phyloP scores from a whole-genome alignment of 352 stramenopile species.

The Phytophthora lateralis region DNA sequence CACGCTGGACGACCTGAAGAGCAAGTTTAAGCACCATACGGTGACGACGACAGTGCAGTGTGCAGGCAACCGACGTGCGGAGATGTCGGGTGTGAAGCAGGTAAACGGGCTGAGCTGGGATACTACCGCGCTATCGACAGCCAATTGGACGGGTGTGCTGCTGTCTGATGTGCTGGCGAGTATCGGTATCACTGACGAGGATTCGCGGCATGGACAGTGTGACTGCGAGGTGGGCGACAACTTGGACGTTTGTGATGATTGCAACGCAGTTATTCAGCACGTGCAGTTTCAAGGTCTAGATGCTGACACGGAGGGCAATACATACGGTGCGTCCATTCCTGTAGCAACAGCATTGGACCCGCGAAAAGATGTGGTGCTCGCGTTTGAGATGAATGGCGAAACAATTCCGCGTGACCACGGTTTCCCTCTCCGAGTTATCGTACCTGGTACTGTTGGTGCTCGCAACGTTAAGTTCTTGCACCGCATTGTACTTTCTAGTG shows the following conservation, averaged over 20 bases:
- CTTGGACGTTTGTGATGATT: slow-evolving; percentile 60
- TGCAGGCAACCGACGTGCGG: slow-evolving; percentile 94
- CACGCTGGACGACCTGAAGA: slow-evolving; percentile 91
- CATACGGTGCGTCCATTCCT: slow-evolving; percentile 91
- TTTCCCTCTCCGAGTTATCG: slow-evolving; percentile 95
- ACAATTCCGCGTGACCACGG: slow-evolving; percentile 95
- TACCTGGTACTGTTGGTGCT: slow-evolving; percentile 94
- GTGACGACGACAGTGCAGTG: slow-evolving; percentile 97
- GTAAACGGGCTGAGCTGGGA: slow-evolving; percentile 89
- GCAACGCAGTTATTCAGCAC: slow-evolving; percentile 78
- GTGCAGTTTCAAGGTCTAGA: slow-evolving; percentile 88
- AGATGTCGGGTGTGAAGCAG: slow-evolving; percentile 93
- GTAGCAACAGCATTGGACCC: slow-evolving; percentile 94
- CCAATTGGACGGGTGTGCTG: slow-evolving; percentile 94
- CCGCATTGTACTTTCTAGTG: slow-evolving; percentile 84
- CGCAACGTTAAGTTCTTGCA: slow-evolving; percentile 98
- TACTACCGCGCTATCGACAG: slow-evolving; percentile 92
- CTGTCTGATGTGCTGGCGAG: slow-evolving; percentile 93
- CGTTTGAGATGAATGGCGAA: slow-evolving; percentile 98
- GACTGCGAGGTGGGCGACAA: slow-evolving; percentile 64
- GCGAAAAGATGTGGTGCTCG: slow-evolving; percentile 96
- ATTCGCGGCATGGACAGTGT: slow-evolving; percentile 51
- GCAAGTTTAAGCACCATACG: slow-evolving; percentile 91
- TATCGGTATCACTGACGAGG: slow-evolving; percentile 83
- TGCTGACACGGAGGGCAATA: slow-evolving; percentile 80